Conservation (phyloP, 23 red algal genomes). For the Cyanidium caldarium region DNA sequence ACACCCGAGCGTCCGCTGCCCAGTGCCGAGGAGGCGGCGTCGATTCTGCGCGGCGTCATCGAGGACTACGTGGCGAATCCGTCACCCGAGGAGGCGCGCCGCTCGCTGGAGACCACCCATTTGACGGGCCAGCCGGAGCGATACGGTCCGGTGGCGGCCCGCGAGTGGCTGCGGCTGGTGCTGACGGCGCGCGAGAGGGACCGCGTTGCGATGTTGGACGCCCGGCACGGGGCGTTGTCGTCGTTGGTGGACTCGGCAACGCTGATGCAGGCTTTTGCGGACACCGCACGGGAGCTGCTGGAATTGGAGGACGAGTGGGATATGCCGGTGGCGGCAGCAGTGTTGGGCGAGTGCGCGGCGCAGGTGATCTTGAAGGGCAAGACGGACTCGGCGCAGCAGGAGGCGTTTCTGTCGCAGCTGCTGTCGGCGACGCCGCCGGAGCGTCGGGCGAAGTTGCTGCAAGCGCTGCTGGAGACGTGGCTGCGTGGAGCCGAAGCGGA, state of each 20-base stretch:
- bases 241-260: not conserved
- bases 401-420: too few species aligned
- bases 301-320: not conserved
- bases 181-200: not conserved
- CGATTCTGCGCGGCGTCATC: not conserved
- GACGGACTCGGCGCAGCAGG: too few species aligned
- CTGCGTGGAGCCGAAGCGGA: too few species aligned
- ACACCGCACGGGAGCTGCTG: not conserved
- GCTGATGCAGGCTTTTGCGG: not conserved
- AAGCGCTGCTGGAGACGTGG: too few species aligned
- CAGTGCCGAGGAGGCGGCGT: not conserved
- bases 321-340: not conserved
- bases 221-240: not conserved
- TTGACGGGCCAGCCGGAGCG: not conserved
- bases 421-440: too few species aligned
- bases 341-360: not conserved
- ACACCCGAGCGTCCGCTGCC: not conserved
- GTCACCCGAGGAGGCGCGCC: not conserved
- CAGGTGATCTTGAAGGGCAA: too few species aligned
- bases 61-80: constrained; percentile 5
- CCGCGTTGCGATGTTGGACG: not conserved
- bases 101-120: not conserved
- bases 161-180: not conserved
- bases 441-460: too few species aligned
- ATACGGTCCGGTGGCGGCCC: not conserved